A percentile compares a stretch with the other conserved stretches of the same genome.
phyloP scores from a whole-genome alignment of 768 basidiomycete species.

The Aureoboletus auriporus region DNA sequence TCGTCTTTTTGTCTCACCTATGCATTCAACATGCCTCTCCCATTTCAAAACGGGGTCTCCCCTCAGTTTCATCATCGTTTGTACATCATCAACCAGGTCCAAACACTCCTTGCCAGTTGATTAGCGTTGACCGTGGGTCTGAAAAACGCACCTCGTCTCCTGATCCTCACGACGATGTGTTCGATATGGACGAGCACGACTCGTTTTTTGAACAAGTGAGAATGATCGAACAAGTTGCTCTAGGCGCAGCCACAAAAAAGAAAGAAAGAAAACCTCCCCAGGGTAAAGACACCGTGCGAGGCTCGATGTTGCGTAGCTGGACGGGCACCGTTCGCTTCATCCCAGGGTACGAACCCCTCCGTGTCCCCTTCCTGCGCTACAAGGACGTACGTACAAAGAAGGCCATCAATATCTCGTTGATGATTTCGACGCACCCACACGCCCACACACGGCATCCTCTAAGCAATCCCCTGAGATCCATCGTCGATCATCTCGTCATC shows the following conservation, averaged over 20 bases:
- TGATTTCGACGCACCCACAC: constrained; percentile 8
- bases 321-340: not conserved
- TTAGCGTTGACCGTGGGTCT: not conserved
- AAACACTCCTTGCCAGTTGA: too few relatives aligned
- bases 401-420: constrained; percentile 9
- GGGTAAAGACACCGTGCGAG: too few relatives aligned
- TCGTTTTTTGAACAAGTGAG: constrained; percentile 37
- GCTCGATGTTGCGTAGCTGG: not conserved
- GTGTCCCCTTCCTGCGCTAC: constrained; percentile 8
- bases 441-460: constrained; percentile 12
- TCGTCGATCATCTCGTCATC: constrained; percentile 23
- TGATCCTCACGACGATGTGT: constrained; percentile 32
- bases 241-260: constrained; percentile 5
- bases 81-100: too few relatives aligned
- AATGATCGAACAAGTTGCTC: constrained; percentile 21
- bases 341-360: constrained; percentile 16
- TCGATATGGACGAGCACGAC: constrained; percentile 35
- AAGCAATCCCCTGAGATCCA: constrained; percentile 16
- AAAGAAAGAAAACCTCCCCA: too few relatives aligned
- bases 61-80: too few relatives aligned
- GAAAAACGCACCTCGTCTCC: constrained; percentile 14
- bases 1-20: too few relatives aligned
- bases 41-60: too few relatives aligned
- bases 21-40: too few relatives aligned
- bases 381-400: not conserved